A percentile compares a stretch with the other conserved stretches of the same genome.
phyloP scores from a whole-genome alignment of 169 alveolate species.

The Cryptosporidium viatorum region DNA sequence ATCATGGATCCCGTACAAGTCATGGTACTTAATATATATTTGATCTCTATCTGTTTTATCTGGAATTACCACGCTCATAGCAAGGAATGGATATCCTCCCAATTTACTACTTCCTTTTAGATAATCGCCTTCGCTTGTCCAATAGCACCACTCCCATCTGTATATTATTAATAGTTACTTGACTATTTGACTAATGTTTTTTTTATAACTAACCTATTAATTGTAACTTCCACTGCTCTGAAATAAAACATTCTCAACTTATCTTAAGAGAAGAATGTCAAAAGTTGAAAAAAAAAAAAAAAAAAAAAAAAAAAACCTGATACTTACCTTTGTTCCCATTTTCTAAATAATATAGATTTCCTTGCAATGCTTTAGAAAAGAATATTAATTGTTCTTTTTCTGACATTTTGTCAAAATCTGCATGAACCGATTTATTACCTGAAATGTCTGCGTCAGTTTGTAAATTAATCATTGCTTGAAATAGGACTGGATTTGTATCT shows the following conservation, averaged over 20 bases:
- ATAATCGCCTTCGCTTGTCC: slow-evolving; percentile 80
- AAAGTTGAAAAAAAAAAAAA: background rate
- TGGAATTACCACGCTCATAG: slow-evolving; percentile 83
- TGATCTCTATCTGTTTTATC: slow-evolving; percentile 80
- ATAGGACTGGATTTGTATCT: slow-evolving; percentile 50
- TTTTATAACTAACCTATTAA: slow-evolving; percentile 46
- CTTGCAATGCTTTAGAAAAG: slow-evolving; percentile 68
- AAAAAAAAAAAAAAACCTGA: too few species aligned
- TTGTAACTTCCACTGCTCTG: slow-evolving; percentile 51
- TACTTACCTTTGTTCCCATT: slow-evolving; percentile 56
- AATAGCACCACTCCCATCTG: slow-evolving; percentile 84
- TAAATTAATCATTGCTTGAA: slow-evolving; percentile 70
- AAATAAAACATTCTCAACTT: slow-evolving; percentile 49
- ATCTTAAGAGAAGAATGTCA: slow-evolving; percentile 9
- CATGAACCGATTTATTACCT: slow-evolving; percentile 34
- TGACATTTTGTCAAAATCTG: slow-evolving; percentile 67
- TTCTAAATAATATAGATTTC: slow-evolving; percentile 64
- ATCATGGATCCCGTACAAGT: slow-evolving; percentile 80
- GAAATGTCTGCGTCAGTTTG: slow-evolving; percentile 69
- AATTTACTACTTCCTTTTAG: slow-evolving; percentile 78
- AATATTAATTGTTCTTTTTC: slow-evolving; percentile 63
- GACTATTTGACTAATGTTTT: background rate
- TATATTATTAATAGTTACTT: background rate
- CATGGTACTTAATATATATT: slow-evolving; percentile 84
- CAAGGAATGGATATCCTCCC: slow-evolving; percentile 82